Conservation (phyloP, 116 monocot genomes). For the Zostera marina region DNA sequence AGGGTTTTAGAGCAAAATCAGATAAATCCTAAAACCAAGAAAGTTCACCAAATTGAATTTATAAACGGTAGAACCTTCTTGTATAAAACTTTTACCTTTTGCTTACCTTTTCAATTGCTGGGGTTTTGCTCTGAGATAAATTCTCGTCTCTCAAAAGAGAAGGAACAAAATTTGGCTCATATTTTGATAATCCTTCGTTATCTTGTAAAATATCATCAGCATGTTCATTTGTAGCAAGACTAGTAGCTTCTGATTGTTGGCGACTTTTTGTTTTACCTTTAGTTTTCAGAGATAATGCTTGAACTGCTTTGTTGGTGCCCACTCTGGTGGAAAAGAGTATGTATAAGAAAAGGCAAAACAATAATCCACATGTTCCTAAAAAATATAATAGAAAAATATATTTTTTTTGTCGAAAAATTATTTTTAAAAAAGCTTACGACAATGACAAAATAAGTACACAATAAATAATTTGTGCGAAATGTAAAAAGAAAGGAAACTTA, state of each 20-base stretch:
- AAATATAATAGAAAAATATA: neutral
- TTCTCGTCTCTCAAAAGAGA: constrained; percentile 1
- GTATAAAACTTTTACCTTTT: neutral
- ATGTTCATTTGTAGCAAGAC: constrained; percentile 4
- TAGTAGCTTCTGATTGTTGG: neutral
- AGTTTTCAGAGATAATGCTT: neutral
- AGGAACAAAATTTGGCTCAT: neutral
- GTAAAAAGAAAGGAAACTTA: constrained; percentile 16
- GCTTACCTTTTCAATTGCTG: constrained; percentile 16
- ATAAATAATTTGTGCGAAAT: too few relatives aligned
- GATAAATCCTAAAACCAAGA: neutral
- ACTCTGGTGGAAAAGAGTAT: constrained; percentile 2
- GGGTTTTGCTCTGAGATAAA: constrained; percentile 8
- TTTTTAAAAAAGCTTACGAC: too few relatives aligned
- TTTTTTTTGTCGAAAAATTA: too few relatives aligned
- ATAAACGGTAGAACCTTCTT: too few relatives aligned
- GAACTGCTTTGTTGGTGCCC: constrained; percentile 1
- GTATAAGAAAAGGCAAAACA: neutral
- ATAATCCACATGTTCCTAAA: neutral
- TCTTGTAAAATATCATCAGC: constrained; percentile 3
- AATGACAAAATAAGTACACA: too few relatives aligned
- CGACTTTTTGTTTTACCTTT: constrained; percentile 2
- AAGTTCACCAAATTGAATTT: neutral
- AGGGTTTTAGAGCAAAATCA: neutral
- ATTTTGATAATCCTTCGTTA: constrained; percentile 17